These are phyloP conservation scores for Globisporangium emineosum DNA, from an alignment of 352 stramenopile genomes.

Conservation along the genomic window DNA sequence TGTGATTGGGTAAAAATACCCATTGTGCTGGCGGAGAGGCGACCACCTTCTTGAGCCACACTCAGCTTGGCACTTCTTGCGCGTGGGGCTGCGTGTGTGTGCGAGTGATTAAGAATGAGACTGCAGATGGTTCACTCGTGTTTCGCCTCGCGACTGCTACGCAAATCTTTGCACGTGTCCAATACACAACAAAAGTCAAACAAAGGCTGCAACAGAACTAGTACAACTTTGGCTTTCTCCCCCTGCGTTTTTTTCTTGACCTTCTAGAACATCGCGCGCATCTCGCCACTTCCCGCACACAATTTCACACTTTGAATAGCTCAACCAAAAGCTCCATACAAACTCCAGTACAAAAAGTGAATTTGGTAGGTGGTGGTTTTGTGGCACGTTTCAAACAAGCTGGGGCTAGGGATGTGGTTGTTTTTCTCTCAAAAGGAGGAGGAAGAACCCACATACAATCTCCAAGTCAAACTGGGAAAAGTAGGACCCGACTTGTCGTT, in stretches of 20 bases:
- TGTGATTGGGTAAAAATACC: constrained; percentile 11
- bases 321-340: neutral
- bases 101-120: neutral
- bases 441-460: constrained; percentile 23
- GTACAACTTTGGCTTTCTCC: neutral
- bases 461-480: constrained; percentile 3
- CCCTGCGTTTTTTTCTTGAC: neutral
- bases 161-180: neutral
- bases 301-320: neutral
- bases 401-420: neutral
- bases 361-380: neutral
- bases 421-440: neutral
- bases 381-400: neutral
- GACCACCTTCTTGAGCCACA: neutral
- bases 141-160: neutral
- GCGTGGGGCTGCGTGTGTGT: neutral
- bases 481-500: constrained; percentile 14
- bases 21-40: neutral
- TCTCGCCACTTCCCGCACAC: neutral
- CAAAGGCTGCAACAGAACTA: neutral
- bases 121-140: neutral
- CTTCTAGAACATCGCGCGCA: neutral
- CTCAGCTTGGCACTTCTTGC: neutral
- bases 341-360: neutral
- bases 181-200: neutral